A percentile compares a stretch with the other conserved stretches of the same genome.
phyloP scores from a whole-genome alignment of 129 eudicot species.

The Daucus carota region DNA sequence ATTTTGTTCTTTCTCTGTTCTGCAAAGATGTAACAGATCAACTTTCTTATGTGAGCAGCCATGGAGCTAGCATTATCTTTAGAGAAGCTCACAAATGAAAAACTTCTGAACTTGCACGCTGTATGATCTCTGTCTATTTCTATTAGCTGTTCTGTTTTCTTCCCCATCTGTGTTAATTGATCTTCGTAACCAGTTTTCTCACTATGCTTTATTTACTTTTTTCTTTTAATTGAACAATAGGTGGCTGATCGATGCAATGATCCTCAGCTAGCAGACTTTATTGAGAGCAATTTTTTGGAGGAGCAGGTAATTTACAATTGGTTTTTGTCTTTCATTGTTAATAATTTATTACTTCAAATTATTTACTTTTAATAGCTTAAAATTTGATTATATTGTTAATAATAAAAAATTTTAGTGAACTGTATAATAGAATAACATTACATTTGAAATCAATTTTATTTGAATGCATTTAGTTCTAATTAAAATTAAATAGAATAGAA shows the following conservation, averaged over 20 bases:
- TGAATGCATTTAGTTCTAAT: too few species aligned
- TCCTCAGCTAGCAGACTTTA: slow-evolving; percentile 69
- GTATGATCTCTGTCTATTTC: slow-evolving; percentile 25
- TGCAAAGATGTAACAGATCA: not conserved
- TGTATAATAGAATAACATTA: too few species aligned
- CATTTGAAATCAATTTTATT: too few species aligned
- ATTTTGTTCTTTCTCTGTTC: not conserved
- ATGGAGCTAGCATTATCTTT: slow-evolving; percentile 90
- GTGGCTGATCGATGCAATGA: slow-evolving; percentile 76
- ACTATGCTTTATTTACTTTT: not conserved
- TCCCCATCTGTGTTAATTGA: not conserved
- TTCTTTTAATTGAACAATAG: slow-evolving; percentile 17
- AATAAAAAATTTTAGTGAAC: too few species aligned
- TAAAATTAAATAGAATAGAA: too few species aligned
- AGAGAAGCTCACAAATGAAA: slow-evolving; percentile 82
- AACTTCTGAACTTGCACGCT: slow-evolving; percentile 56
- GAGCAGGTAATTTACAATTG: slow-evolving; percentile 59
- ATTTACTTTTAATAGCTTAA: not conserved
- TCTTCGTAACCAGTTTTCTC: not conserved
- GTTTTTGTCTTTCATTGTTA: not conserved
- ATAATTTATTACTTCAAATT: not conserved
- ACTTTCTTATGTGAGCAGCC: slow-evolving; percentile 33
- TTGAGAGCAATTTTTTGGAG: slow-evolving; percentile 64
- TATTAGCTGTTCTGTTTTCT: not conserved
- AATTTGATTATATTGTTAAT: too few species aligned